Evolutionary conservation across 768 basidiomycete genomes (phyloP).

Genomic region (Agrocybe praecox): DNA sequence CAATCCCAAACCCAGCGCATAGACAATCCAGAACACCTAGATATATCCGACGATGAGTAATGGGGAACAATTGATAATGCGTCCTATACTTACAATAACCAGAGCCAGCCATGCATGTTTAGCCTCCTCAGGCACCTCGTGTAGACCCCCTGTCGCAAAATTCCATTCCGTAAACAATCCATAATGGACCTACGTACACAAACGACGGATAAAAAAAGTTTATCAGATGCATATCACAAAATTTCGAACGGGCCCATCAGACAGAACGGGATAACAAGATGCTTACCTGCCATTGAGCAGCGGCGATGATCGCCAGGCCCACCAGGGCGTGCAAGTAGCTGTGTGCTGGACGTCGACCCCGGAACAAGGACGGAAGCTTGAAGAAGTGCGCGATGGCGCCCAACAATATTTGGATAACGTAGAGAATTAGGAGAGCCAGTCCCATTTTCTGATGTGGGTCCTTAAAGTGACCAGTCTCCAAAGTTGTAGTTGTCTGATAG

Average conservation of each 20-base stretch:
- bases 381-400: constrained; percentile 55
- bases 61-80: not conserved
- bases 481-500: constrained; percentile 31
- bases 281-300: constrained; percentile 54
- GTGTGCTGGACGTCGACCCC: constrained; percentile 46
- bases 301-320: constrained; percentile 54
- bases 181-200: constrained; percentile 41
- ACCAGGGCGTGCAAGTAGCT: constrained; percentile 58
- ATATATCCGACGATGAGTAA: not conserved
- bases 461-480: constrained; percentile 32
- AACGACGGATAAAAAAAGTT: constrained; percentile 2
- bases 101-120: constrained; percentile 51
- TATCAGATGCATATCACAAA: not conserved
- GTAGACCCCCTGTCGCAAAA: constrained; percentile 31
- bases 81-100: constrained; percentile 33
- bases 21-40: constrained; percentile 52
- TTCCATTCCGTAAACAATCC: constrained; percentile 52
- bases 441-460: constrained; percentile 57
- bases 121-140: constrained; percentile 37
- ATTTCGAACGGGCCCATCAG: too few relatives aligned
- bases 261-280: not conserved
- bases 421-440: constrained; percentile 53
- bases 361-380: constrained; percentile 42
- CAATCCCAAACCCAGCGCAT: constrained; percentile 40
- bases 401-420: constrained; percentile 48